phyloP scores from a whole-genome alignment of 768 basidiomycete species.

The Tulasnella sp. region DNA sequence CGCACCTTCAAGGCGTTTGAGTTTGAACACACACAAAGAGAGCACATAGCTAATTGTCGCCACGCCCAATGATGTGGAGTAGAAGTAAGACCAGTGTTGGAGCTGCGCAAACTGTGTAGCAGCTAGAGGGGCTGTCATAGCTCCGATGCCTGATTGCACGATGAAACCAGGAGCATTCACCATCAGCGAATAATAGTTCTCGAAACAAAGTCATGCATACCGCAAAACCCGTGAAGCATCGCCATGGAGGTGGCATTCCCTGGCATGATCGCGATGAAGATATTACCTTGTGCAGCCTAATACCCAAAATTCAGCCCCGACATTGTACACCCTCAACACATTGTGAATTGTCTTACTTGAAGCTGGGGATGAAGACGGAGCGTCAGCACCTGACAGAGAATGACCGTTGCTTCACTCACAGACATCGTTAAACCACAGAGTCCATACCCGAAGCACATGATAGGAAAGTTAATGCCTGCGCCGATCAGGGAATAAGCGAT shows the following conservation, averaged over 20 bases:
- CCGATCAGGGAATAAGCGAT: not conserved
- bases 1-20: conserved; percentile 1
- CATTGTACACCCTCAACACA: too few species aligned
- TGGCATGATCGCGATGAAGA: conserved; percentile 35
- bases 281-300: conserved; percentile 42
- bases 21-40: conserved; percentile 49
- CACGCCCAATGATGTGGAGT: conserved; percentile 55
- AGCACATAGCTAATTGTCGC: conserved; percentile 44
- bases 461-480: not conserved
- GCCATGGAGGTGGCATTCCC: conserved; percentile 33
- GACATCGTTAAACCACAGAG: conserved; percentile 34
- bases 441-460: conserved; percentile 35
- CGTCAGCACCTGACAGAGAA: too few species aligned
- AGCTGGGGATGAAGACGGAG: not conserved
- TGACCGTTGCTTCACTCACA: not conserved
- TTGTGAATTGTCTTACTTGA: not conserved
- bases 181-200: too few species aligned
- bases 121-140: conserved; percentile 49
- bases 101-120: conserved; percentile 69
- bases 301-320: too few species aligned
- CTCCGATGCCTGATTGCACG: conserved; percentile 23
- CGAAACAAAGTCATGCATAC: too few species aligned
- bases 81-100: conserved; percentile 67
- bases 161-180: too few species aligned
- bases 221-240: conserved; percentile 32